A percentile compares a stretch with the other conserved stretches of the same genome.
Evolutionary conservation across 345 rosid species (phyloP).

Genomic region (Citrus unshiu): DNA sequence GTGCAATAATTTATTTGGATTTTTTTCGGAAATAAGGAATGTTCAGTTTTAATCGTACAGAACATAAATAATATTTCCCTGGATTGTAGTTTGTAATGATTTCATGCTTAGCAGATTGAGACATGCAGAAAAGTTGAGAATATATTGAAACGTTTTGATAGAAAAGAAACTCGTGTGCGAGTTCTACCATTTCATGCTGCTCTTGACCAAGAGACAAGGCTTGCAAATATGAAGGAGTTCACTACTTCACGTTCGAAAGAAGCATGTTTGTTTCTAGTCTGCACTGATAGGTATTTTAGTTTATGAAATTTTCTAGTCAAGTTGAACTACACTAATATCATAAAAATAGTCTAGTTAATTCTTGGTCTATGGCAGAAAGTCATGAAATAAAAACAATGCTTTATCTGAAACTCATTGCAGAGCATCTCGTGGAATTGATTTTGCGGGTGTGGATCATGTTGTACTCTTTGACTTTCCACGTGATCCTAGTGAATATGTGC

Average conservation of each 20-base stretch:
- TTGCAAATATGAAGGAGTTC: conserved; percentile 78
- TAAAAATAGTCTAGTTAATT: not conserved
- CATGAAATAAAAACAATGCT: not conserved
- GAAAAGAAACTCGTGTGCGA: conserved; percentile 46
- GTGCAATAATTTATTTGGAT: conserved; percentile 15
- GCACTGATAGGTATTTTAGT: conserved; percentile 68
- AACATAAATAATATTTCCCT: not conserved
- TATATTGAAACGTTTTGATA: conserved; percentile 65
- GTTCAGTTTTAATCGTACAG: not conserved
- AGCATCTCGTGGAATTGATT: conserved; percentile 87
- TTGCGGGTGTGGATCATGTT: conserved; percentile 76
- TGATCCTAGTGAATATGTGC: conserved; percentile 91
- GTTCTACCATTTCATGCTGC: conserved; percentile 92
- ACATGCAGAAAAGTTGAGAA: conserved; percentile 98
- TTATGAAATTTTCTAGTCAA: not conserved
- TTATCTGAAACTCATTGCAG: conserved; percentile 39
- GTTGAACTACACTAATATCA: not conserved
- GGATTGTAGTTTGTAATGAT: not conserved
- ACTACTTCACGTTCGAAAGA: conserved; percentile 36
- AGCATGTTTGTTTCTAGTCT: conserved; percentile 62
- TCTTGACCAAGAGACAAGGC: conserved; percentile 59
- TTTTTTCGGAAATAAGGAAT: conserved; percentile 82
- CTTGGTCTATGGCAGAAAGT: not conserved
- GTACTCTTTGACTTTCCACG: conserved; percentile 85
- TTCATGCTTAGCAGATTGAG: conserved; percentile 57